These are phyloP conservation scores for Thelonectria olida DNA, from an alignment of 2,329 filamentous ascomycete genomes.

Conservation along the genomic window DNA sequence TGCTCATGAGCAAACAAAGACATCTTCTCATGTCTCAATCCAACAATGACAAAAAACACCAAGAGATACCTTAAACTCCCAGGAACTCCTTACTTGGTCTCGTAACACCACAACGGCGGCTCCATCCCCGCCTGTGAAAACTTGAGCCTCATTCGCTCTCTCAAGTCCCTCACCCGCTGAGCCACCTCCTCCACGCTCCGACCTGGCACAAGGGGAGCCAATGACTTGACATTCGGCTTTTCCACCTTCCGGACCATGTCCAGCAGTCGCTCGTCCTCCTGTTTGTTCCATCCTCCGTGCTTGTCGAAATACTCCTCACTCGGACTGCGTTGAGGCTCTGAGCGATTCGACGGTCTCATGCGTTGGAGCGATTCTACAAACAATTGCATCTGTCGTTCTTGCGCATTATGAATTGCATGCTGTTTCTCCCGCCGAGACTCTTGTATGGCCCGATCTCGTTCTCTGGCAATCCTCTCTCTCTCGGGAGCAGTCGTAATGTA, in stretches of 20 bases:
- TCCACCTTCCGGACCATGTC: conserved; percentile 31
- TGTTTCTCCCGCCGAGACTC: background rate
- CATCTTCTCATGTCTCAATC: conserved; percentile 28
- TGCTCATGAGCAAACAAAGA: background rate
- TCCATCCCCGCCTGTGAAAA: conserved; percentile 22
- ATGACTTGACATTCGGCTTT: conserved; percentile 19
- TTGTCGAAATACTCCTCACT: conserved; percentile 30
- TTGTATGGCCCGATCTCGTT: conserved; percentile 15
- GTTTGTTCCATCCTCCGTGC: conserved; percentile 37
- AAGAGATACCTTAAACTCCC: background rate
- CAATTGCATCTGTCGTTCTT: conserved; percentile 15
- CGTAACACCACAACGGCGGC: conserved; percentile 41
- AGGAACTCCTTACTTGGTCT: conserved; percentile 11
- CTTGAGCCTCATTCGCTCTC: conserved; percentile 28
- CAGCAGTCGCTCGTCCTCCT: conserved; percentile 41
- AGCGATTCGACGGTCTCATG: background rate
- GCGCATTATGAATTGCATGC: background rate
- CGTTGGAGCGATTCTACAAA: conserved; percentile 21
- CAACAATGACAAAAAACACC: background rate
- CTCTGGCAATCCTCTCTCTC: conserved; percentile 2
- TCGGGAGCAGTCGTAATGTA: conserved; percentile 5
- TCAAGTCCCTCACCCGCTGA: conserved; percentile 33
- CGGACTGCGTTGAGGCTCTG: background rate
- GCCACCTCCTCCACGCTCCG: conserved; percentile 30
- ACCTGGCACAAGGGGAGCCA: conserved; percentile 25